Base-by-base conservation (phyloP, 2,329 filamentous ascomycete species). In the Phialophora tarda region DNA sequence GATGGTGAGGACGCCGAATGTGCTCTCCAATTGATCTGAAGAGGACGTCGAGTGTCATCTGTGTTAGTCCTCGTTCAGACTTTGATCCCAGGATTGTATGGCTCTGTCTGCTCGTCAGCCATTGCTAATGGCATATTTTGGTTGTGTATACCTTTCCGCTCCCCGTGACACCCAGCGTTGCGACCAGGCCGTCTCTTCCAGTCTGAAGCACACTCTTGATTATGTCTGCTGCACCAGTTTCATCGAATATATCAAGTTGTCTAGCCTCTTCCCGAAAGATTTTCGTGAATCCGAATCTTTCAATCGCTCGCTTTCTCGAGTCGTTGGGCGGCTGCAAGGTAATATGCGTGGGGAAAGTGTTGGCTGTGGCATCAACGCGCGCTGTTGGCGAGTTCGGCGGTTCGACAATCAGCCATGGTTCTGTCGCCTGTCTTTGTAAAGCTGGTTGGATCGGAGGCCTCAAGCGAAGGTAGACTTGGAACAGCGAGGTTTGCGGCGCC, bases 1-100 rank as follows among this genome's bases (percentile, higher is more conserved):
- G 74, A 51, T 75, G 74, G 62, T 81, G 81, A 26, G 84, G 80
- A 59, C 91, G 87, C 71, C 91, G 87, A 62, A 96, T 87, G 66
- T 89, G 90, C 21, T 86, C 81, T 65, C 87, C 88, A 59, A 97
- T 87, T 53, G 91, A 94, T 69, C 89, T 88, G 80, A 96, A 99
- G 58, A 98, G 84, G 48, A 96, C 86, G 75, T 98, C 94, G 62
- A 99, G 88, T 0, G 92, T 87, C 74, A 99, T 89, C 77, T 99
- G 95, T 0, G 93, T 96, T 62, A 99, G 82, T 69, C 95, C 95
- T 71, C 94, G 89, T 78, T 97, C 91, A 24, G 86, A 87, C 72
- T 89, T 90, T 12, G 92, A 96, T 63, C 95, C 95, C 17, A 99
- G 86, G 67, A 98, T 97, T 0, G 95, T 99, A 77, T 99, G 94